Percentiles rank a stretch among this genome's conserved stretches.
These are phyloP conservation scores for Bipolaris oryzae DNA, from an alignment of 2,329 filamentous ascomycete genomes.

Conservation along the genomic window DNA sequence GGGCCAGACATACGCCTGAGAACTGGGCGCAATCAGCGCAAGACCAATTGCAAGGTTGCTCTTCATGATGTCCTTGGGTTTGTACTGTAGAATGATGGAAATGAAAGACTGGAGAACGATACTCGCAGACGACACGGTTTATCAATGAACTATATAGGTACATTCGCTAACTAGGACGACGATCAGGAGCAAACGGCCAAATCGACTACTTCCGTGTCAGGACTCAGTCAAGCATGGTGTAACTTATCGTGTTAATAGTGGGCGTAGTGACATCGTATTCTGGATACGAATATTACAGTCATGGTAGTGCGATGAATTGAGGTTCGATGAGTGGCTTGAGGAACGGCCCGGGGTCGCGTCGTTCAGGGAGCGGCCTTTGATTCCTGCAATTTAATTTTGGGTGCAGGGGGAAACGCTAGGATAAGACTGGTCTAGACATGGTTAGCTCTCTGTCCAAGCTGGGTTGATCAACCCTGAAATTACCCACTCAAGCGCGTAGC, in stretches of 20 bases:
- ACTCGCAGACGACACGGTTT: background rate
- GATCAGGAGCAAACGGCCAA: background rate
- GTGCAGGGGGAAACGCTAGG: no score
- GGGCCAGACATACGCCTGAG: slow-evolving; percentile 17
- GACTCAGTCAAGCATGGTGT: background rate
- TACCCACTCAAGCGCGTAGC: no score
- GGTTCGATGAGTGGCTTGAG: no score
- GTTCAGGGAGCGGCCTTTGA: no score
- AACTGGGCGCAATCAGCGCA: slow-evolving; percentile 9
- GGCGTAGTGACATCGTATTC: background rate
- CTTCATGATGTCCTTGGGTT: background rate
- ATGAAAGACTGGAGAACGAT: background rate
- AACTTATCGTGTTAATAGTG: background rate
- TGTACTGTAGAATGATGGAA: background rate
- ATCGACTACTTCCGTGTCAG: background rate
- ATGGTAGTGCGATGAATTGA: no score
- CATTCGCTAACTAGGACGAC: background rate
- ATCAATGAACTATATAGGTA: background rate
- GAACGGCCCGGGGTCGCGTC: no score
- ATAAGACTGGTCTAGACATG: no score
- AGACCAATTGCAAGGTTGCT: background rate
- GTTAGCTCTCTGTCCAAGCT: no score
- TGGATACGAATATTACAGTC: background rate
- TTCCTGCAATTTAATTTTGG: no score
- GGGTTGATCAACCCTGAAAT: no score